Evolutionary conservation across 495 filamentous ascomycete genomes (phyloP), one percentile per base, ranked within the genome.

Genomic region (Penicillium ucsense): DNA sequence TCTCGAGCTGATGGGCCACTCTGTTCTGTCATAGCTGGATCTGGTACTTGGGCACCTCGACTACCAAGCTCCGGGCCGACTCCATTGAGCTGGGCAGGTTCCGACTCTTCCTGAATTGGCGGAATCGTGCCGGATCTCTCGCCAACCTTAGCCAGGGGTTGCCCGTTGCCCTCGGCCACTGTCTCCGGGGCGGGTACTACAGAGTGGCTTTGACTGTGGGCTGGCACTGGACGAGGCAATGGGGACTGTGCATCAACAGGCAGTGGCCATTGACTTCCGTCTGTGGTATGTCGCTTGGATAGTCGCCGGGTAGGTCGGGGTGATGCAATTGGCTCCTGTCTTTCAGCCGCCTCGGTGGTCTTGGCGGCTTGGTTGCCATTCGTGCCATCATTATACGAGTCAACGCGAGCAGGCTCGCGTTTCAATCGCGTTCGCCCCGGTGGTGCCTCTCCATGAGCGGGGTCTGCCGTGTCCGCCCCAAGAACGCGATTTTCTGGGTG

Each of bases 341-440:
- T 45, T 9, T 43, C 48, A 6, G 54, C 52, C 37, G 46, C 59
- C 9, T 53, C 52, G 6, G 57, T 56, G 28, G 38, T 49, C 5
- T 38, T 39, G 29, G 53, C 41, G 33, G 53, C 43, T 31, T 49
- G 37, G 42, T 53, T 34, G 27, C 51, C 54, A 38, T 57, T 56
- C 35, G 52, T 28, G 34, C 49, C 54, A 38, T 57, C 55, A 30
- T 49, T 11, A 8, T 50, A 41, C 12, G 50, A 11, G 29, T 62
- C 56, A 12, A 53, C 57, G 6, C 49, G 59, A 39, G 52, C 10
- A 8, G 58, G 59, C 4, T 59, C 55, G 35, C 55, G 60, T 45
- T 66, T 63, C 47, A 63, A 40, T 11, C 53, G 63, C 8, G 66
- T 57, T 10, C 63, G 60, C 46, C 72, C 68, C n/a, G 64, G 45